These are phyloP conservation scores for Fraxinus greggii DNA, from an alignment of 305 asterid genomes.

Conservation along the genomic window DNA sequence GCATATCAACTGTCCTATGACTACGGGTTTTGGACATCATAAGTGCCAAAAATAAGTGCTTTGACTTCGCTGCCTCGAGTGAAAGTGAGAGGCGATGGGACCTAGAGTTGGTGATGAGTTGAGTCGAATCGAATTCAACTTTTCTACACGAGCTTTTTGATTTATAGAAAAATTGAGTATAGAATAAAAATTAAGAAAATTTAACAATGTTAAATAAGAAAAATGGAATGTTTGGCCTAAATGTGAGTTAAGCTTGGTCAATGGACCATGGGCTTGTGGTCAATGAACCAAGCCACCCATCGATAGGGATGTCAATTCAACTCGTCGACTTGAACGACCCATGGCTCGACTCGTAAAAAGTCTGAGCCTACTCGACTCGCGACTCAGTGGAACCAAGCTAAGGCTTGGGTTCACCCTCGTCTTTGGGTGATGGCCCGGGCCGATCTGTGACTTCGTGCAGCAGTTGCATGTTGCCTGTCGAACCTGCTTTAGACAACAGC, in stretches of 20 bases:
- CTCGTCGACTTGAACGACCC: too few relatives aligned
- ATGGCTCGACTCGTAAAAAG: too few relatives aligned
- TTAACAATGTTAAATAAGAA: neutral
- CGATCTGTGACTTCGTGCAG: too few relatives aligned
- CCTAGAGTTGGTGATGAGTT: neutral
- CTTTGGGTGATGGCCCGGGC: too few relatives aligned
- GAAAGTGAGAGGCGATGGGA: neutral
- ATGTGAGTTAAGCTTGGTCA: neutral
- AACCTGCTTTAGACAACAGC: too few relatives aligned
- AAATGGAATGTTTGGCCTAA: neutral
- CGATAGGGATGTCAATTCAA: too few relatives aligned
- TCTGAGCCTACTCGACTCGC: too few relatives aligned
- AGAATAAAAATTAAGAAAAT: neutral
- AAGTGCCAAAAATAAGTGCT: neutral
- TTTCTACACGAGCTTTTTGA: neutral
- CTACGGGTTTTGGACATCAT: neutral
- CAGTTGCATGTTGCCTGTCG: too few relatives aligned
- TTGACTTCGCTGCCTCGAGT: neutral
- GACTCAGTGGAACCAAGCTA: too few relatives aligned
- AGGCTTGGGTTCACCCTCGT: too few relatives aligned
- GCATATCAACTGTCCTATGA: neutral
- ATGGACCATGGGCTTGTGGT: neutral
- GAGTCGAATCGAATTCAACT: neutral
- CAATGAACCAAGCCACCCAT: neutral
- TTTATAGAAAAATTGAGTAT: neutral